These are phyloP conservation scores for Periconia sp. DNA, from an alignment of 2,329 filamentous ascomycete genomes.

Conservation along the genomic window DNA sequence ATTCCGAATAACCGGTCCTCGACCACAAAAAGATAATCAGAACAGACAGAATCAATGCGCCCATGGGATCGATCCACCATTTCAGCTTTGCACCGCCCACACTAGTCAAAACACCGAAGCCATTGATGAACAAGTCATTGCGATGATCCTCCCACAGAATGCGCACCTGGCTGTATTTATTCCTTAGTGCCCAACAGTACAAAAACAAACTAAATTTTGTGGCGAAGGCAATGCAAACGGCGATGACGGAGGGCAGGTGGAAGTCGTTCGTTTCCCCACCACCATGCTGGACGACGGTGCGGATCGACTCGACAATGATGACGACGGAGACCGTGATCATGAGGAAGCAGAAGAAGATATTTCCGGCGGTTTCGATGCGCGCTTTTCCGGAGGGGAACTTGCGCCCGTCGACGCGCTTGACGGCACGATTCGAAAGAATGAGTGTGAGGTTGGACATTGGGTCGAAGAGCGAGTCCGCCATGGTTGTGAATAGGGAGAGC, in stretches of 20 bases:
- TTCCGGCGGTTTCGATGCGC: constrained; percentile 91
- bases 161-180: constrained; percentile 88
- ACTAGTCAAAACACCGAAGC: constrained; percentile 87
- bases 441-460: constrained; percentile 87
- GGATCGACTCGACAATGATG: constrained; percentile 84
- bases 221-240: constrained; percentile 80
- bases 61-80: constrained; percentile 96
- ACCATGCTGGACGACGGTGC: constrained; percentile 64
- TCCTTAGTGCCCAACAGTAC: constrained; percentile 89
- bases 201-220: constrained; percentile 86
- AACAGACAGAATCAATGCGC: constrained; percentile 81
- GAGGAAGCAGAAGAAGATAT: constrained; percentile 94
- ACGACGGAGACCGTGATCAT: constrained; percentile 94
- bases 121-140: constrained; percentile 97
- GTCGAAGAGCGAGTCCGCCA: constrained; percentile 95
- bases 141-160: constrained; percentile 97
- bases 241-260: constrained; percentile 82
- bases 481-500: constrained; percentile 96
- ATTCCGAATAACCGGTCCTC: constrained; percentile 84
- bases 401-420: constrained; percentile 82
- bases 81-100: constrained; percentile 86
- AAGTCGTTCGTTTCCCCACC: constrained; percentile 65
- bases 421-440: constrained; percentile 85
- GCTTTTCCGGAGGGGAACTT: constrained; percentile 93
- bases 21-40: constrained; percentile 84